Evolutionary conservation across 805 yeast genomes (phyloP).

Genomic region (Wickerhamomyces kurtzmanii): DNA sequence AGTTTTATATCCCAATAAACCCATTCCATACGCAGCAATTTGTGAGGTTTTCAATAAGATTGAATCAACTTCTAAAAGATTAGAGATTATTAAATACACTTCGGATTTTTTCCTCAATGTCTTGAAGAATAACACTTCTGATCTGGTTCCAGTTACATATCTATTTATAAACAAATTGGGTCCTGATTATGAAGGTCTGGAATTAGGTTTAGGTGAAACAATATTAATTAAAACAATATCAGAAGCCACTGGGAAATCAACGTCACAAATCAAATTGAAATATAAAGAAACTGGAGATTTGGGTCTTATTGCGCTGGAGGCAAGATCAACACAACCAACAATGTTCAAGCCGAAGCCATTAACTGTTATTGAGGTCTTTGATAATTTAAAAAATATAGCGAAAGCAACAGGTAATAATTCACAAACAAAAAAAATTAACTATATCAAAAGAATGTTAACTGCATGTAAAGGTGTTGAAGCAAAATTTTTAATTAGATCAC

Average conservation of each 20-base stretch:
- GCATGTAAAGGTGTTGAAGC: slow-evolving; percentile 85
- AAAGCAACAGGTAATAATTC: slow-evolving; percentile 70
- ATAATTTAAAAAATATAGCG: slow-evolving; percentile 69
- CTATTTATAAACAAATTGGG: slow-evolving; percentile 83
- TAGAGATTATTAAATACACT: slow-evolving; percentile 70
- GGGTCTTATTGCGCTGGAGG: slow-evolving; percentile 78
- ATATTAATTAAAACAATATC: slow-evolving; percentile 79
- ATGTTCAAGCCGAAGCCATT: slow-evolving; percentile 89
- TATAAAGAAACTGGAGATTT: slow-evolving; percentile 80
- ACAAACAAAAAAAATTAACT: slow-evolving; percentile 65
- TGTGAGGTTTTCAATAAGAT: slow-evolving; percentile 66
- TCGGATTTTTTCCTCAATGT: slow-evolving; percentile 65
- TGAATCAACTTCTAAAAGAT: slow-evolving; percentile 73
- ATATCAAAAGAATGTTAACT: slow-evolving; percentile 77
- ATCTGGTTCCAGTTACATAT: slow-evolving; percentile 65
- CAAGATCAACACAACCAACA: slow-evolving; percentile 78
- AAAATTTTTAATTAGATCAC: slow-evolving; percentile 77
- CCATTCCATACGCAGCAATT: slow-evolving; percentile 26
- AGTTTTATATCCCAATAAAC: slow-evolving; percentile 4
- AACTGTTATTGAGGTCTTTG: slow-evolving; percentile 64
- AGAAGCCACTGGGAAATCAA: slow-evolving; percentile 79
- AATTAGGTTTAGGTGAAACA: slow-evolving; percentile 89
- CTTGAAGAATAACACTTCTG: slow-evolving; percentile 40
- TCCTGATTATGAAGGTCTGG: slow-evolving; percentile 94
- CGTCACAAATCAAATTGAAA: slow-evolving; percentile 61